A percentile compares a stretch with the other conserved stretches of the same genome.
These are phyloP conservation scores for Trichophyton schoenleinii DNA, from an alignment of 2,329 filamentous ascomycete species.

Conservation along the genomic window DNA sequence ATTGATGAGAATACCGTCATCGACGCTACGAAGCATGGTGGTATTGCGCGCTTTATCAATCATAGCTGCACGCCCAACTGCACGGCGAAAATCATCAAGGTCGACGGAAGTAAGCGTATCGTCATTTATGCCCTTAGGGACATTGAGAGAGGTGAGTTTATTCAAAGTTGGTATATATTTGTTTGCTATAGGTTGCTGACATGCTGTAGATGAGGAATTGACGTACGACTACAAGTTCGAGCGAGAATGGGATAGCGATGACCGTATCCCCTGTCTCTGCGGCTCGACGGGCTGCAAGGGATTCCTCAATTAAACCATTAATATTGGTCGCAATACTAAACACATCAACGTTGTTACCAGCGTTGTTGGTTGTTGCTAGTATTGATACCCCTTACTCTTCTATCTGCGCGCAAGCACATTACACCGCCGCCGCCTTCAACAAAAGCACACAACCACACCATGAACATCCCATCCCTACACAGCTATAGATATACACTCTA, in stretches of 20 bases:
- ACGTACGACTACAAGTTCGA: constrained; percentile 99
- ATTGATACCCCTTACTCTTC: background rate
- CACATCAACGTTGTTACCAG: too few species aligned
- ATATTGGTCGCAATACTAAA: background rate
- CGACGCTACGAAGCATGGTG: constrained; percentile 95
- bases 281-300: constrained; percentile 94
- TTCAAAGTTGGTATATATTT: constrained; percentile 30
- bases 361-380: too few species aligned
- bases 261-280: constrained; percentile 94
- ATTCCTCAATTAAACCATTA: constrained; percentile 65
- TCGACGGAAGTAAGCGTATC: constrained; percentile 94
- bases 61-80: constrained; percentile 96
- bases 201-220: constrained; percentile 73
- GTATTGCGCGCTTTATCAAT: constrained; percentile 97
- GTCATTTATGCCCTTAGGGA: constrained; percentile 97
- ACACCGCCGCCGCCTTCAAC: background rate
- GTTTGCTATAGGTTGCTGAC: constrained; percentile 18
- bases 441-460: background rate
- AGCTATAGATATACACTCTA: background rate
- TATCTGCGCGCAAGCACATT: too few species aligned
- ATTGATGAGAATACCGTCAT: constrained; percentile 97
- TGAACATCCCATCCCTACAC: background rate
- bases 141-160: constrained; percentile 66
- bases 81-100: constrained; percentile 98
- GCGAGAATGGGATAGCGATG: constrained; percentile 83